A percentile compares a stretch with the other conserved stretches of the same genome.
These are phyloP conservation scores for Neofusicoccum laricinum DNA, from an alignment of 2,329 filamentous ascomycete genomes.

Conservation along the genomic window DNA sequence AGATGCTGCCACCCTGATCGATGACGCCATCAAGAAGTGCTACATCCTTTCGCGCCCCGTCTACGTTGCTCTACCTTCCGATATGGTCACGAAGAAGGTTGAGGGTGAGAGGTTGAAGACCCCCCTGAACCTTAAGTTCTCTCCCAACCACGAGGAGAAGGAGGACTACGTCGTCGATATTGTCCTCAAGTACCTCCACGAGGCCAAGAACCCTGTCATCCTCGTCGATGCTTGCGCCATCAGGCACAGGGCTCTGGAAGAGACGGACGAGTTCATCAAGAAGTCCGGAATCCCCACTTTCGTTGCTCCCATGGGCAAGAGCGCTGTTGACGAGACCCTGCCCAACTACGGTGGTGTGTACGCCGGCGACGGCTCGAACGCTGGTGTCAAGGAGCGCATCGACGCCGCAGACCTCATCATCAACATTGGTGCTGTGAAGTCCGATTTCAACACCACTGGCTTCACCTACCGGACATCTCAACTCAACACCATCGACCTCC, in stretches of 20 bases:
- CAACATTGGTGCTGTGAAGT: conserved; percentile 67
- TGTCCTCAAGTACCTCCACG: conserved; percentile 68
- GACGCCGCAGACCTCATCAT: conserved; percentile 70
- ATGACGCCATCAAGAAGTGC: conserved; percentile 72
- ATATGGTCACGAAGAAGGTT: conserved; percentile 74
- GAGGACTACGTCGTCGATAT: conserved; percentile 83
- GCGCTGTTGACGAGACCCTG: conserved; percentile 73
- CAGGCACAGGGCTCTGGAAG: conserved; percentile 68
- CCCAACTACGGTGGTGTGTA: conserved; percentile 82
- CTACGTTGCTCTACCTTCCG: conserved; percentile 79
- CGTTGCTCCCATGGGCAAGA: conserved; percentile 88
- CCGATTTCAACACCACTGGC: conserved; percentile 78
- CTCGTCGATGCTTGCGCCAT: conserved; percentile 82
- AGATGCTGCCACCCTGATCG: conserved; percentile 72
- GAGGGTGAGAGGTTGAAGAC: conserved; percentile 70
- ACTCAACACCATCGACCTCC: conserved; percentile 76
- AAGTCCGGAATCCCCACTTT: conserved; percentile 77
- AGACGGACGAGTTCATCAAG: conserved; percentile 69
- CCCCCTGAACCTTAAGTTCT: conserved; percentile 64
- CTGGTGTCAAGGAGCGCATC: conserved; percentile 61
- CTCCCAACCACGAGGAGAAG: conserved; percentile 64
- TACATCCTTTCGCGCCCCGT: conserved; percentile 73
- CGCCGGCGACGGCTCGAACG: conserved; percentile 71
- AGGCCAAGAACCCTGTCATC: conserved; percentile 72
- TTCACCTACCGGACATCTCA: conserved; percentile 78